Percentiles rank a stretch among this genome's conserved stretches.
phyloP scores from a whole-genome alignment of 805 yeast species.

The Lipomyces sp. region DNA sequence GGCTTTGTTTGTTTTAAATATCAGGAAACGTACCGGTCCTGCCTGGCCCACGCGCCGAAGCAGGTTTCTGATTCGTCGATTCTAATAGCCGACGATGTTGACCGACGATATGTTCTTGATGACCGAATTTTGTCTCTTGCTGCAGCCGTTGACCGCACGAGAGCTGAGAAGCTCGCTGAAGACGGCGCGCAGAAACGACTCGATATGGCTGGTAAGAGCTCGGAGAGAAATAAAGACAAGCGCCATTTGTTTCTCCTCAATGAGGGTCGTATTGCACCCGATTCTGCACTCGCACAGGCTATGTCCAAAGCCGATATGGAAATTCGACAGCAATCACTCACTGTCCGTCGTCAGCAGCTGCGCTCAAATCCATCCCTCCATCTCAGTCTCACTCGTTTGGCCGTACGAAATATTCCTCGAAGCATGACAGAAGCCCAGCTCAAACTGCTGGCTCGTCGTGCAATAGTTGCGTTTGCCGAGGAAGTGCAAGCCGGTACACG shows the following conservation, averaged over 20 bases:
- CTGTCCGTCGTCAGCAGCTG: constrained; percentile 84
- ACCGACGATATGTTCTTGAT: constrained; percentile 75
- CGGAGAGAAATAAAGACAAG: constrained; percentile 71
- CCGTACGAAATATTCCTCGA: constrained; percentile 91
- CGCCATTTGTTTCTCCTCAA: constrained; percentile 84
- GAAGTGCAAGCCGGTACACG: constrained; percentile 77
- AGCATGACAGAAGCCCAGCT: constrained; percentile 86
- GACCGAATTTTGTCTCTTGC: constrained; percentile 87
- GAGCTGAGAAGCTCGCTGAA: constrained; percentile 76
- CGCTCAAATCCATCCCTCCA: constrained; percentile 90
- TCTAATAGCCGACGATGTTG: constrained; percentile 89
- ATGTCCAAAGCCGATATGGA: constrained; percentile 77
- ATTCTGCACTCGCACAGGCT: constrained; percentile 74
- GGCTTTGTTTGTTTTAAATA: constrained; percentile 87
- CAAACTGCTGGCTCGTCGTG: constrained; percentile 91
- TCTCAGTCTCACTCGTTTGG: constrained; percentile 91
- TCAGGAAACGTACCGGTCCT: constrained; percentile 65
- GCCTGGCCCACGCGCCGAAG: constrained; percentile 80
- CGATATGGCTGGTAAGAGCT: constrained; percentile 77
- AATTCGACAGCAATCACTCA: constrained; percentile 83
- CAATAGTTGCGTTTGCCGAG: constrained; percentile 90
- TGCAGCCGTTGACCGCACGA: constrained; percentile 83
- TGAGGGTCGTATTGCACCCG: constrained; percentile 88
- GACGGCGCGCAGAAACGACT: constrained; percentile 73
- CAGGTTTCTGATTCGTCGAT: constrained; percentile 59